A percentile compares a stretch with the other conserved stretches of the same genome.
These are phyloP conservation scores for Hansfordia pulvinata DNA, from an alignment of 2,329 filamentous ascomycete genomes.

Conservation along the genomic window DNA sequence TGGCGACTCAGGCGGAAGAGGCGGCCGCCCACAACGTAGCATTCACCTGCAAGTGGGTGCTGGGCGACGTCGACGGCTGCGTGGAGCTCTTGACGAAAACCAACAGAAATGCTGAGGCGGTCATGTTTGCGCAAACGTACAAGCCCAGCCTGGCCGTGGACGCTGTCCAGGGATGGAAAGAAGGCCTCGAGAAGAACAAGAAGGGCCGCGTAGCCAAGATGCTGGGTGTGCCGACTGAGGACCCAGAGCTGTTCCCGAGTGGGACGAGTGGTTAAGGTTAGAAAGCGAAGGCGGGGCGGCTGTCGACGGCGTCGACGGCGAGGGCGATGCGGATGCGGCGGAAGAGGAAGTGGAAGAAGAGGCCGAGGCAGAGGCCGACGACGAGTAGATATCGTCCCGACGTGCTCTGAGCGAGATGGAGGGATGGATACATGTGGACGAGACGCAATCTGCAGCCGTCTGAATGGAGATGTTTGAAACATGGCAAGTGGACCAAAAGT, in stretches of 20 bases:
- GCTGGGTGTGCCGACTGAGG: slow-evolving; percentile 69
- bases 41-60: slow-evolving; percentile 80
- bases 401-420: no score
- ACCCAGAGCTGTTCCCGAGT: slow-evolving; percentile 86
- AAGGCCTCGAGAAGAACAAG: slow-evolving; percentile 66
- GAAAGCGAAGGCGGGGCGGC: slow-evolving; percentile 54
- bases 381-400: no score
- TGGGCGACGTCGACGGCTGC: slow-evolving; percentile 71
- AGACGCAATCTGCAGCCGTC: no score
- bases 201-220: slow-evolving; percentile 76
- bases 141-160: slow-evolving; percentile 63
- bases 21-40: slow-evolving; percentile 82
- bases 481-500: no score
- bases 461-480: no score
- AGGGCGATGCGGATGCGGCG: slow-evolving; percentile 7
- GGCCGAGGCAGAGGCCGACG: slow-evolving; percentile 10
- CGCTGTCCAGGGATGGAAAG: slow-evolving; percentile 70
- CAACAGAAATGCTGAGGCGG: slow-evolving; percentile 69
- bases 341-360: slow-evolving; percentile 10
- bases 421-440: no score
- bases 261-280: slow-evolving; percentile 77
- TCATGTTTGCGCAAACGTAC: slow-evolving; percentile 89
- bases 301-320: slow-evolving; percentile 14
- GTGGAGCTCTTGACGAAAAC: slow-evolving; percentile 70
- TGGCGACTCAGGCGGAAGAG: slow-evolving; percentile 63